phyloP scores from a whole-genome alignment of 345 rosid species.

The Raphanus raphanistrum region DNA sequence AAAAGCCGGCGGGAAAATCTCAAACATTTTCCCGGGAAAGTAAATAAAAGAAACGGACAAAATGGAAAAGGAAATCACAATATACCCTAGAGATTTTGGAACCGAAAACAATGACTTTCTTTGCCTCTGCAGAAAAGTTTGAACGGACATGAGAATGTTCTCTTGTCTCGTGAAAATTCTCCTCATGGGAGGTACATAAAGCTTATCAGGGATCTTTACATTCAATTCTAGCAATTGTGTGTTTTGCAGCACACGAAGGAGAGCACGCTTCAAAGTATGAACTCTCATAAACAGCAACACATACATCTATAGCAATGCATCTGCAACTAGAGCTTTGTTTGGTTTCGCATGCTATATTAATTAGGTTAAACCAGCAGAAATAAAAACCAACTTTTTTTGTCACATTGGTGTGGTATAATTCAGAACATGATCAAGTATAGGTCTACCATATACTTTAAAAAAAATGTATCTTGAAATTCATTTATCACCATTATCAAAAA shows the following conservation, averaged over 20 bases:
- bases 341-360: background rate
- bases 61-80: background rate
- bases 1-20: conserved; percentile 43
- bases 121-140: background rate
- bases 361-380: background rate
- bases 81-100: conserved; percentile 21
- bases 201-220: too few relatives aligned
- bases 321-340: background rate
- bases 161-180: too few relatives aligned
- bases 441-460: background rate
- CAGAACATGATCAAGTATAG: background rate
- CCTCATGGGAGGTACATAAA: too few relatives aligned
- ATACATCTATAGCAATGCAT: background rate
- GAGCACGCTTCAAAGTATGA: too few relatives aligned
- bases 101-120: background rate
- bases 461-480: background rate
- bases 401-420: background rate
- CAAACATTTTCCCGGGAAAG: conserved; percentile 25
- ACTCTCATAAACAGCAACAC: too few relatives aligned
- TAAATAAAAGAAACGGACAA: background rate
- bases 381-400: background rate
- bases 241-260: too few relatives aligned
- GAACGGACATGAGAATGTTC: too few relatives aligned
- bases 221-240: too few relatives aligned
- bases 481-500: conserved; percentile 35